Percentiles rank a stretch among this genome's conserved stretches.
phyloP scores from a whole-genome alignment of 2,329 filamentous ascomycete species.

The Penicillium hesseltinei region DNA sequence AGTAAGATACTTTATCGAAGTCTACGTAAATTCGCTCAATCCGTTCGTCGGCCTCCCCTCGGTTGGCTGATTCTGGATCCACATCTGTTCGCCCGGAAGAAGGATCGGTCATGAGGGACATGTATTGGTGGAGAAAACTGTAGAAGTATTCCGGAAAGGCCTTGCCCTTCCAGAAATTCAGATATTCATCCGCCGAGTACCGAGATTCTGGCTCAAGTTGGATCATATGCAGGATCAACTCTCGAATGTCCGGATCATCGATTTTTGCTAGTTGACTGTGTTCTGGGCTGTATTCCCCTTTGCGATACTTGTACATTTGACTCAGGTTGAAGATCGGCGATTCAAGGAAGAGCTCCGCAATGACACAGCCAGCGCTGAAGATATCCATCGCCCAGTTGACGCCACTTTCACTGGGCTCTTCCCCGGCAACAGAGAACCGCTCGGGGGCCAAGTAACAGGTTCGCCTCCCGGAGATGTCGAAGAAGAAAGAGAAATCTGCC shows the following conservation, averaged over 20 bases:
- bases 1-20: conserved; percentile 97
- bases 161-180: conserved; percentile 87
- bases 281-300: conserved; percentile 86
- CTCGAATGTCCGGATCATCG: conserved; percentile 78
- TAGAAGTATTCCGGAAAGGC: conserved; percentile 97
- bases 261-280: conserved; percentile 80
- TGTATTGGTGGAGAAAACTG: conserved; percentile 95
- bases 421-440: conserved; percentile 73
- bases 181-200: conserved; percentile 89
- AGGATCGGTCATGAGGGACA: conserved; percentile 91
- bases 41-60: conserved; percentile 85
- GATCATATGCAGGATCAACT: conserved; percentile 94
- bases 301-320: conserved; percentile 90
- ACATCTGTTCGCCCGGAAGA: conserved; percentile 73
- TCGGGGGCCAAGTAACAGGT: conserved; percentile 97
- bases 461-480: conserved; percentile 84
- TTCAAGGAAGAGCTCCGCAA: conserved; percentile 93
- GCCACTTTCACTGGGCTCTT: conserved; percentile 61
- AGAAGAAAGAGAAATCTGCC: conserved; percentile 96
- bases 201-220: conserved; percentile 87
- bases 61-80: conserved; percentile 66
- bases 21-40: conserved; percentile 92
- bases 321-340: conserved; percentile 96
- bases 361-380: conserved; percentile 94
- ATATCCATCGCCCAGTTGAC: conserved; percentile 96